phyloP scores from a whole-genome alignment of 2,329 filamentous ascomycete species.

The Helicocarpus griseus region DNA sequence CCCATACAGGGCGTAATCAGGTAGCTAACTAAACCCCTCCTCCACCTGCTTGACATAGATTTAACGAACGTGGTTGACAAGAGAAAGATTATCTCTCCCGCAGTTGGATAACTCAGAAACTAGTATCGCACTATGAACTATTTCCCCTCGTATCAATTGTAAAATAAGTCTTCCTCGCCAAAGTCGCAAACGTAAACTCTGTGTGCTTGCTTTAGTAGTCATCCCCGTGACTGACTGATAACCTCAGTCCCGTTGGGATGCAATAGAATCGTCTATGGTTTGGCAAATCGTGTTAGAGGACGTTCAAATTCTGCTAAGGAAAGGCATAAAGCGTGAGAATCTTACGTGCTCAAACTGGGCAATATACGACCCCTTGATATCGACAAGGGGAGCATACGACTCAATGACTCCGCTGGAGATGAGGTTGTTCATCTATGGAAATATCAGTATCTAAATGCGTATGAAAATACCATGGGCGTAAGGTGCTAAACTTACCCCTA shows the following conservation, averaged over 20 bases:
- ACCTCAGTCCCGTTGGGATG: constrained; percentile 40
- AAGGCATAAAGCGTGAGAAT: too few species aligned
- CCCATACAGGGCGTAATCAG: background rate
- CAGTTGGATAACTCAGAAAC: too few species aligned
- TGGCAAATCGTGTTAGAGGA: too few species aligned
- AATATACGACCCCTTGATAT: constrained; percentile 51
- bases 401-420: constrained; percentile 50
- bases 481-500: constrained; percentile 38
- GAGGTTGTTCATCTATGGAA: constrained; percentile 41
- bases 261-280: constrained; percentile 42
- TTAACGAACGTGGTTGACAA: background rate
- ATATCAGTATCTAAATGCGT: background rate
- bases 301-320: too few species aligned
- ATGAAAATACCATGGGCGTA: background rate
- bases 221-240: constrained; percentile 42
- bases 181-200: background rate
- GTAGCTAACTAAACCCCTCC: background rate
- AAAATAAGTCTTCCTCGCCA: background rate
- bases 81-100: background rate
- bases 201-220: constrained; percentile 35
- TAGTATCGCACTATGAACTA: background rate
- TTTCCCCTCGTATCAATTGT: background rate
- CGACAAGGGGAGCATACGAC: constrained; percentile 46
- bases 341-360: constrained; percentile 54
- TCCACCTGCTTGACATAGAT: background rate